Evolutionary conservation across 768 basidiomycete species (phyloP).

Genomic region (Sutorius australiensis): DNA sequence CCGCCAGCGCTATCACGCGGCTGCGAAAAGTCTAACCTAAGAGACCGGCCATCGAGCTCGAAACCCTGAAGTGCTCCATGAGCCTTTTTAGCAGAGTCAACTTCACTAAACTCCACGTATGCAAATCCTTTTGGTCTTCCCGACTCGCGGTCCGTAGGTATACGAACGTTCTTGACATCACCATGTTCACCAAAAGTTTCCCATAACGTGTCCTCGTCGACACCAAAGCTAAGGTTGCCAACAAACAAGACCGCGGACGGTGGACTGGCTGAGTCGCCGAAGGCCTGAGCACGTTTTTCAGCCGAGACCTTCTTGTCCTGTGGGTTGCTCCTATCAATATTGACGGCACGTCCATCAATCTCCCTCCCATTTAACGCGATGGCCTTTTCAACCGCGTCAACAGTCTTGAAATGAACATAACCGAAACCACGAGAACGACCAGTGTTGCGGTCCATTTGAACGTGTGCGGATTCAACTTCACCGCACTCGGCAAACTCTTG

Average conservation of each 20-base stretch:
- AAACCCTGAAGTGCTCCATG: constrained; percentile 61
- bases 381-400: constrained; percentile 75
- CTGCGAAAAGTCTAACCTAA: constrained; percentile 85
- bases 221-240: constrained; percentile 81
- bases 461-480: constrained; percentile 84
- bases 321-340: constrained; percentile 76
- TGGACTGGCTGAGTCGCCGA: constrained; percentile 64
- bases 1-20: constrained; percentile 66
- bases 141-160: constrained; percentile 91
- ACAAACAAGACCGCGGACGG: constrained; percentile 83
- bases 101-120: constrained; percentile 89
- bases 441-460: constrained; percentile 77
- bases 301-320: constrained; percentile 51
- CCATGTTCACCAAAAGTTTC: constrained; percentile 86
- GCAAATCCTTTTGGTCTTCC: constrained; percentile 93
- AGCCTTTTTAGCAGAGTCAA: constrained; percentile 79
- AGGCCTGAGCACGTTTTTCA: constrained; percentile 72
- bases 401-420: constrained; percentile 72
- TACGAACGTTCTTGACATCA: constrained; percentile 76
- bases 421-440: constrained; percentile 85
- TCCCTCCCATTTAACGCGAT: constrained; percentile 78
- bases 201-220: constrained; percentile 84
- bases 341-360: constrained; percentile 87
- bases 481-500: constrained; percentile 88
- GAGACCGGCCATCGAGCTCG: constrained; percentile 75